A percentile compares a stretch with the other conserved stretches of the same genome.
Conservation (phyloP, 2,329 filamentous ascomycete genomes). For the Penicillium vulpinum region DNA sequence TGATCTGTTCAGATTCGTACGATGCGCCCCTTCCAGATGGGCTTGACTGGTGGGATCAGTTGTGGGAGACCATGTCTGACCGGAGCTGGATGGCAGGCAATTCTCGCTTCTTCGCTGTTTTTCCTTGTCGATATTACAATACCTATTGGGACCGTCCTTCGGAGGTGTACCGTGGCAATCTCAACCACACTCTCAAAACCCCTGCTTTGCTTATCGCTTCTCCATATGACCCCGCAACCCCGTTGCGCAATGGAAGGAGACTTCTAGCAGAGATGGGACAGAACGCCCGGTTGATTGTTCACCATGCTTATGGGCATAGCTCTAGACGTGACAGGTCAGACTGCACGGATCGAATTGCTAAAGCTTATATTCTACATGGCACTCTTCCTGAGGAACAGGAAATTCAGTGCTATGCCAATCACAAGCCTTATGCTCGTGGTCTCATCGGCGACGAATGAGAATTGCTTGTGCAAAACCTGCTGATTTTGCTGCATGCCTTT, state of each 20-base stretch:
- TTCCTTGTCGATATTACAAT: constrained; percentile 14
- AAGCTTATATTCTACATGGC: constrained; percentile 15
- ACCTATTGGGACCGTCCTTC: constrained; percentile 13
- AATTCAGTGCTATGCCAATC: constrained; percentile 3
- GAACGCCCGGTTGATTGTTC: constrained; percentile 17
- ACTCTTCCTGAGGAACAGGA: constrained; percentile 8
- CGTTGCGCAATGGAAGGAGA: constrained; percentile 14
- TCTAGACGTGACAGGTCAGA: constrained; percentile 12
- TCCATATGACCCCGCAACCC: constrained; percentile 18
- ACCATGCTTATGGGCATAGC: constrained; percentile 19
- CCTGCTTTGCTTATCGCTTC: constrained; percentile 13
- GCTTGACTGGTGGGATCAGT: constrained; percentile 14
- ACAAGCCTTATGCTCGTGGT: not conserved
- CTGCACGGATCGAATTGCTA: constrained; percentile 15
- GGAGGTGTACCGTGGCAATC: constrained; percentile 18
- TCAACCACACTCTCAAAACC: constrained; percentile 16
- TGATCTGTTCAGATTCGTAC: constrained; percentile 18
- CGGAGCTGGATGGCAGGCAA: constrained; percentile 19
- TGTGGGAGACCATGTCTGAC: constrained; percentile 14
- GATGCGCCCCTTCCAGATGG: constrained; percentile 17
- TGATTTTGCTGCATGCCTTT: not conserved
- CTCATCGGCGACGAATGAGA: not conserved
- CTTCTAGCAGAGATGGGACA: constrained; percentile 16
- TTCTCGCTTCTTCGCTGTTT: constrained; percentile 13
- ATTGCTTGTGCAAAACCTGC: not conserved